Conservation (phyloP, 768 basidiomycete genomes). For the Gymnopilus junonius region DNA sequence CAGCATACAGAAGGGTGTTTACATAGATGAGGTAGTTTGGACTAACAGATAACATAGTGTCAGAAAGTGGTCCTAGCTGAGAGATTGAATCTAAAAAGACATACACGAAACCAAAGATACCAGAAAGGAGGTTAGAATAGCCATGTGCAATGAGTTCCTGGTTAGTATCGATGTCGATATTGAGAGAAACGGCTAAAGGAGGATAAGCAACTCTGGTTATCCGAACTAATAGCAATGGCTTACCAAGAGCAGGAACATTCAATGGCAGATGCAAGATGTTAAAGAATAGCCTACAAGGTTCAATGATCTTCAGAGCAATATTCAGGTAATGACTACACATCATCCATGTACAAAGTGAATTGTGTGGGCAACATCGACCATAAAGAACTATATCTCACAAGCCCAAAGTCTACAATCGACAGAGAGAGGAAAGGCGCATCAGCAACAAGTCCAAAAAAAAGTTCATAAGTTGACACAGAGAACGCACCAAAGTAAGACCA, state of each 20-base stretch:
- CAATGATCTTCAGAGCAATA: background rate
- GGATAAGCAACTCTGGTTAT: background rate
- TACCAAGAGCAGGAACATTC: slow-evolving; percentile 89
- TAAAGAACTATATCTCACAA: slow-evolving; percentile 65
- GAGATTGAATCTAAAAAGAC: slow-evolving; percentile 26
- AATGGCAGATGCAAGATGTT: slow-evolving; percentile 85
- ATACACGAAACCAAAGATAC: slow-evolving; percentile 80
- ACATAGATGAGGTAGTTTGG: slow-evolving; percentile 91
- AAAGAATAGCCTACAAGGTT: slow-evolving; percentile 66
- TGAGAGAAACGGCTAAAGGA: slow-evolving; percentile 77
- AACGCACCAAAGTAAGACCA: slow-evolving; percentile 78
- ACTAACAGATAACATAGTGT: slow-evolving; percentile 34
- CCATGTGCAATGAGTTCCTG: slow-evolving; percentile 93
- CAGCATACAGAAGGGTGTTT: slow-evolving; percentile 71
- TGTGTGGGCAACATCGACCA: slow-evolving; percentile 92
- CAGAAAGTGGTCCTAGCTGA: background rate
- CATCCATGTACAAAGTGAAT: slow-evolving; percentile 72
- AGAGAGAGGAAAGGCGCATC: slow-evolving; percentile 48
- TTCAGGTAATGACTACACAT: background rate
- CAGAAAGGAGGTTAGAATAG: slow-evolving; percentile 86
- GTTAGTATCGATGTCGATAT: slow-evolving; percentile 89
- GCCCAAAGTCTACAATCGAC: slow-evolving; percentile 23
- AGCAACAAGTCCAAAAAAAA: slow-evolving; percentile 30
- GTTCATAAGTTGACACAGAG: slow-evolving; percentile 2
- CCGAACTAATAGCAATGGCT: slow-evolving; percentile 16